Evolutionary conservation across 306 rosid species (phyloP), one percentile per base, ranked within the genome.

Genomic region (Fagus sylvatica): DNA sequence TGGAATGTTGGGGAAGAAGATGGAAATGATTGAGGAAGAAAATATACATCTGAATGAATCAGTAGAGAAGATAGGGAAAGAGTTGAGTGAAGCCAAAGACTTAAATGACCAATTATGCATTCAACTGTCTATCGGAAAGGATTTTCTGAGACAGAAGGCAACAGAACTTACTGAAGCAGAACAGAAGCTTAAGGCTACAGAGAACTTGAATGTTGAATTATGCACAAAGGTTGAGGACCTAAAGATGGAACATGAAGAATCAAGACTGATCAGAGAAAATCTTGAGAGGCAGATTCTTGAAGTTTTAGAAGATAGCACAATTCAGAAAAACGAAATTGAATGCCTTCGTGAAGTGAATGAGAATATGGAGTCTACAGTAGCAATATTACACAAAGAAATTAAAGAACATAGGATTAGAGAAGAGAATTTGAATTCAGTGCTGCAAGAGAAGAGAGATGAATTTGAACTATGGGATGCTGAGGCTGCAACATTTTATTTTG

Each of bases 391-490:
- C 6, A 78, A 82, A 37, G 92, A 90, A 86, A 87, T 93, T 74
- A 91, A 88, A 77, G 92, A 90, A 64, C 85, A 80, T 81, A 89
- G 83, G 69, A 87, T 75, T 37, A 86, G 91, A 82, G 98, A 93
- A 79, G 92, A 93, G 71, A 82, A 84, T 77, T 75, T 96, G 86
- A 91, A 76, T 73, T 83, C 86, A 62, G 99, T 90, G 86, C 87
- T 93, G 77, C 86, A 85, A 84, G 98, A 89, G 83, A 93, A 83
- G 87, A 84, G 90, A 82, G 90, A 85, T 11, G 93, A 90, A 76
- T 91, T 90, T 72, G 85, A 91, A 82, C 90, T 96, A 65, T 96
- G 97, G 98, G 99, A 96, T 73, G 91, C 92, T 33, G 99, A 96
- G 83, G 98, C 99, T 62, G 85, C 91, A 54, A 73, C 98, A 7